Evolutionary conservation across 345 rosid genomes (phyloP).

Genomic region (Rhodamnia rubescens): DNA sequence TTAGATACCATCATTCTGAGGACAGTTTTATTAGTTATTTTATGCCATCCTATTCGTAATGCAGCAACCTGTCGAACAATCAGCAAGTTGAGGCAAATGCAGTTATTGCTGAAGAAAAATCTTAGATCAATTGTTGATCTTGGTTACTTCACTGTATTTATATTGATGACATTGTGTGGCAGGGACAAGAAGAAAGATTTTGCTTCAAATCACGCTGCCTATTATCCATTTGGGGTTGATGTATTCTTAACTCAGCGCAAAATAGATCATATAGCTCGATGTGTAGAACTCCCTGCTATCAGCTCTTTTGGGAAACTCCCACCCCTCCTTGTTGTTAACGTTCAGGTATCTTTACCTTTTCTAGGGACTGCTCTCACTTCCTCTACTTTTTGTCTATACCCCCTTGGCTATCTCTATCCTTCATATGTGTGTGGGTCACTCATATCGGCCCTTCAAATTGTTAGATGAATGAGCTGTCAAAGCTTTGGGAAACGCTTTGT

Average conservation of each 20-base stretch:
- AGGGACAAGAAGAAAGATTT: conserved; percentile 90
- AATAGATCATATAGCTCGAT: conserved; percentile 67
- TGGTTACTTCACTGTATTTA: not conserved
- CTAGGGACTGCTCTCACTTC: not conserved
- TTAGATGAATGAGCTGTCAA: not conserved
- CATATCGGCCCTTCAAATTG: not conserved
- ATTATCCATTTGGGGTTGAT: conserved; percentile 86
- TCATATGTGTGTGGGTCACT: not conserved
- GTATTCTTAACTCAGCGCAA: conserved; percentile 63
- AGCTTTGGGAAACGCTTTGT: not conserved
- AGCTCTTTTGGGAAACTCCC: conserved; percentile 54
- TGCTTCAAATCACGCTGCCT: conserved; percentile 75
- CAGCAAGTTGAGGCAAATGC: not conserved
- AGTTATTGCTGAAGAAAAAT: not conserved
- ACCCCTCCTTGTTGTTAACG: conserved; percentile 68
- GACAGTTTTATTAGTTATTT: not conserved
- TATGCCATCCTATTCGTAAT: not conserved
- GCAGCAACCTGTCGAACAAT: not conserved
- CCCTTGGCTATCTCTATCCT: not conserved
- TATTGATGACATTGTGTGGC: conserved; percentile 3
- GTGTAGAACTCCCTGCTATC: conserved; percentile 62
- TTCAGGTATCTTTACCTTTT: conserved; percentile 46
- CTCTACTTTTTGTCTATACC: not conserved
- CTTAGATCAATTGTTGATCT: not conserved
- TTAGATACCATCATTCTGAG: not conserved